Evolutionary conservation across 2,329 filamentous ascomycete genomes (phyloP).

Genomic region (Xenosphaeropsis pyriputrescens): DNA sequence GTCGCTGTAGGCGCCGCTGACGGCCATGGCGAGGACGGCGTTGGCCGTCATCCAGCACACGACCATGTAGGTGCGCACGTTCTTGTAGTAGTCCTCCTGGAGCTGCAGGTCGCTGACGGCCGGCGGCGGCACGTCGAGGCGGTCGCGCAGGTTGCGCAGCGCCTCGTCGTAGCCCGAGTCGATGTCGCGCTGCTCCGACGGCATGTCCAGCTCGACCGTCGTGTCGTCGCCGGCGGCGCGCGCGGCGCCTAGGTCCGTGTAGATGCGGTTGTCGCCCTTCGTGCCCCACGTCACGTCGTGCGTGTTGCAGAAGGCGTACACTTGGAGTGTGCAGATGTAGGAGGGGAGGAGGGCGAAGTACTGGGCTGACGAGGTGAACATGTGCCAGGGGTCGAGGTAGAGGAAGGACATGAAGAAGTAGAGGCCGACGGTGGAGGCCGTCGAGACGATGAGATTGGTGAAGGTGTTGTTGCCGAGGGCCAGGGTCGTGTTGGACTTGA

Average conservation of each 20-base stretch:
- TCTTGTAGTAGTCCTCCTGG: conserved; percentile 98
- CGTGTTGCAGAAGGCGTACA: conserved; percentile 98
- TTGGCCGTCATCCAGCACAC: conserved; percentile 89
- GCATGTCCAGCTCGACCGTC: conserved; percentile 93
- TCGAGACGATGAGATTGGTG: conserved; percentile 84
- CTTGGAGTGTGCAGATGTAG: conserved; percentile 94
- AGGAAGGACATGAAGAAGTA: conserved; percentile 96
- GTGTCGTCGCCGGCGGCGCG: conserved; percentile 56
- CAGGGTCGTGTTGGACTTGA: conserved; percentile 35
- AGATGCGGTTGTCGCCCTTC: conserved; percentile 92
- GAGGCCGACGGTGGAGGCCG: conserved; percentile 76
- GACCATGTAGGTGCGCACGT: conserved; percentile 96
- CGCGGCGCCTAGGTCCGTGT: conserved; percentile 82
- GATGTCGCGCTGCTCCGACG: conserved; percentile 92
- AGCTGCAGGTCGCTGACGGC: conserved; percentile 59
- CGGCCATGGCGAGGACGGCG: conserved; percentile 82
- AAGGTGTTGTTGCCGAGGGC: conserved; percentile 75
- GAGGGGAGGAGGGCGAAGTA: conserved; percentile 86
- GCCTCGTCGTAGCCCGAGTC: conserved; percentile 96
- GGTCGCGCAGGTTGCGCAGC: conserved; percentile 84
- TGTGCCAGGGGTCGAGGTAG: conserved; percentile 97
- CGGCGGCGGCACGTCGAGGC: conserved; percentile 61
- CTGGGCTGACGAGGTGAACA: conserved; percentile 82
- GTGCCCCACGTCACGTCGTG: conserved; percentile 99
- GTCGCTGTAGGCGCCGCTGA: conserved; percentile 70